A percentile compares a stretch with the other conserved stretches of the same genome.
Conservation (phyloP, 139 green algal genomes). For the Picochlorum sp. region DNA sequence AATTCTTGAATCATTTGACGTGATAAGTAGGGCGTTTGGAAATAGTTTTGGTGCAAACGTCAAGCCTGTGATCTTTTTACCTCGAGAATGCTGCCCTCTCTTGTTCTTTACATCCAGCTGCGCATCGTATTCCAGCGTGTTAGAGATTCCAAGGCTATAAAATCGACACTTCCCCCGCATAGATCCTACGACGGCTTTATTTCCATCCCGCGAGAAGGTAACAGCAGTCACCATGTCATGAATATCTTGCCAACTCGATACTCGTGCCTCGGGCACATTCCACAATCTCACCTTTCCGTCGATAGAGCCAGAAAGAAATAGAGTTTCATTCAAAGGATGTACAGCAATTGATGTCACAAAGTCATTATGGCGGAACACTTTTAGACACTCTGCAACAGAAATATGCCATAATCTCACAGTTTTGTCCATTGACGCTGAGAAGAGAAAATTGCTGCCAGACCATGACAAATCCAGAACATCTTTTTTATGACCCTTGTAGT, state of each 20-base stretch:
- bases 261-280: slow-evolving; percentile 69
- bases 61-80: slow-evolving; percentile 77
- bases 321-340: slow-evolving; percentile 68
- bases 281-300: slow-evolving; percentile 78
- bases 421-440: slow-evolving; percentile 81
- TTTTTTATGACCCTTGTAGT: slow-evolving; percentile 37
- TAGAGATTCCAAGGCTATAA: slow-evolving; percentile 35
- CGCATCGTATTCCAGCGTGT: slow-evolving; percentile 68
- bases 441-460: slow-evolving; percentile 65
- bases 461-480: slow-evolving; percentile 87
- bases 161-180: slow-evolving; percentile 60
- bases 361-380: slow-evolving; percentile 68
- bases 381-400: slow-evolving; percentile 55
- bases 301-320: slow-evolving; percentile 73
- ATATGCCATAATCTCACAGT: slow-evolving; percentile 85
- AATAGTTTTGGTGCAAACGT: slow-evolving; percentile 33
- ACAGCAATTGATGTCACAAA: slow-evolving; percentile 78
- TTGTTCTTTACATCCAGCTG: slow-evolving; percentile 63
- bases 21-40: slow-evolving; percentile 60
- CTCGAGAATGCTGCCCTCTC: slow-evolving; percentile 38
- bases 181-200: slow-evolving; percentile 53
- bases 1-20: slow-evolving; percentile 75
- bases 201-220: slow-evolving; percentile 53
- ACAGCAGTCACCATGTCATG: slow-evolving; percentile 86
- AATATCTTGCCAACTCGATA: slow-evolving; percentile 66